phyloP scores from a whole-genome alignment of 75 land plant species.

The Chamaecyparis obtusa region DNA sequence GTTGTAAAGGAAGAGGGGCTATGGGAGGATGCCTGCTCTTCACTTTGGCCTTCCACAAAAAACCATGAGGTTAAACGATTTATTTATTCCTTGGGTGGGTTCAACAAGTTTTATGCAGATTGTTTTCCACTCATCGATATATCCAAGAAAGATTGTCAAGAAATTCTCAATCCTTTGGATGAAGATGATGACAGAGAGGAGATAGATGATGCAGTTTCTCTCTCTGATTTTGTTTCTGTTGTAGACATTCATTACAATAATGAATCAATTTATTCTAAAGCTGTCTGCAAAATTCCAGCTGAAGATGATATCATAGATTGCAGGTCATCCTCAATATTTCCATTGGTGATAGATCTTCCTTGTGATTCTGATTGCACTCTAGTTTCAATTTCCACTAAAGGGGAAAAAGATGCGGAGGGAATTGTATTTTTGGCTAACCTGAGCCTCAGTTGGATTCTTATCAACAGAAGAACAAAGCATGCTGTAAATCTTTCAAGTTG shows the following conservation, averaged over 20 bases:
- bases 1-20: constrained; percentile 48
- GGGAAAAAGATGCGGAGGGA: background rate
- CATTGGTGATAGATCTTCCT: background rate
- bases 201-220: background rate
- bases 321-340: background rate
- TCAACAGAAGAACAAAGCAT: background rate
- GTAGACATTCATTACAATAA: background rate
- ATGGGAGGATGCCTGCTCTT: constrained; percentile 40
- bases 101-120: constrained; percentile 18
- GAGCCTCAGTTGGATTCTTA: background rate
- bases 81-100: constrained; percentile 64
- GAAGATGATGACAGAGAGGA: background rate
- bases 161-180: background rate
- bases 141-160: background rate
- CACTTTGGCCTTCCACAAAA: background rate
- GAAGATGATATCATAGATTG: background rate
- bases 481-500: constrained; percentile 1
- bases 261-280: background rate
- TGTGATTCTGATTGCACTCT: too few relatives aligned
- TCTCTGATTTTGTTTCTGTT: constrained; percentile 7
- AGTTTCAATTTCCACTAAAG: background rate
- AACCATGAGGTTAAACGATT: constrained; percentile 44
- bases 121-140: too few relatives aligned
- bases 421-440: background rate
- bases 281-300: background rate